Evolutionary conservation across 306 rosid species (phyloP).

Genomic region (Erythrophleum fordii): DNA sequence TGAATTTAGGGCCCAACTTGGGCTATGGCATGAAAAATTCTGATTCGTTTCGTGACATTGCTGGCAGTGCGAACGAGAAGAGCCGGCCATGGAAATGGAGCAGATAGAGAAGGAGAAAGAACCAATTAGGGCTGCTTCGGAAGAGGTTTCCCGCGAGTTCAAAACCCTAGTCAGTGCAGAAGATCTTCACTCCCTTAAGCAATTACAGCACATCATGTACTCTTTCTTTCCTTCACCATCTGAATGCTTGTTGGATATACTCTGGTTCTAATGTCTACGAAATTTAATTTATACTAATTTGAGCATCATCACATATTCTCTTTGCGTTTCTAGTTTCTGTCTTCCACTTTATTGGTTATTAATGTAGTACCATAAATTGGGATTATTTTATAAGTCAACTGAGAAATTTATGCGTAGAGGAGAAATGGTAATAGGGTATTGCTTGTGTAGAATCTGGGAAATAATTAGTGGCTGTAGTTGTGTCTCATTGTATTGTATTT

Average conservation of each 20-base stretch:
- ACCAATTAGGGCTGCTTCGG: slow-evolving; percentile 56
- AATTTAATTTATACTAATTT: background rate
- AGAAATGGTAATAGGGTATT: background rate
- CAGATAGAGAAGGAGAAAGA: slow-evolving; percentile 51
- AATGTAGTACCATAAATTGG: background rate
- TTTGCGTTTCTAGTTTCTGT: background rate
- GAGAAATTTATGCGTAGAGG: background rate
- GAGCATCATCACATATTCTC: background rate
- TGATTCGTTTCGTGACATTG: background rate
- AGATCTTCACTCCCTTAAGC: slow-evolving; percentile 72
- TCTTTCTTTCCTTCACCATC: slow-evolving; percentile 7
- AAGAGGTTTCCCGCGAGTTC: slow-evolving; percentile 66
- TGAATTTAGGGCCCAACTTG: background rate
- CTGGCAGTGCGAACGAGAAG: background rate
- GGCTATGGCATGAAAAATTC: background rate
- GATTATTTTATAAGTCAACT: background rate
- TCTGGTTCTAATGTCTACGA: background rate
- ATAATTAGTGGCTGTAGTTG: background rate
- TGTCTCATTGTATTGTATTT: background rate
- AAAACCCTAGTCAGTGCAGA: slow-evolving; percentile 70
- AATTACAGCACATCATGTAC: slow-evolving; percentile 77
- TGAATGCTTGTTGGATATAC: too few relatives aligned
- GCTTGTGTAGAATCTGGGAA: background rate
- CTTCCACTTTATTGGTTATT: background rate
- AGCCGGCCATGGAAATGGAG: slow-evolving; percentile 30